phyloP scores from a whole-genome alignment of 371 early-diverging fungal genomes.

The Mortierella sp. region DNA sequence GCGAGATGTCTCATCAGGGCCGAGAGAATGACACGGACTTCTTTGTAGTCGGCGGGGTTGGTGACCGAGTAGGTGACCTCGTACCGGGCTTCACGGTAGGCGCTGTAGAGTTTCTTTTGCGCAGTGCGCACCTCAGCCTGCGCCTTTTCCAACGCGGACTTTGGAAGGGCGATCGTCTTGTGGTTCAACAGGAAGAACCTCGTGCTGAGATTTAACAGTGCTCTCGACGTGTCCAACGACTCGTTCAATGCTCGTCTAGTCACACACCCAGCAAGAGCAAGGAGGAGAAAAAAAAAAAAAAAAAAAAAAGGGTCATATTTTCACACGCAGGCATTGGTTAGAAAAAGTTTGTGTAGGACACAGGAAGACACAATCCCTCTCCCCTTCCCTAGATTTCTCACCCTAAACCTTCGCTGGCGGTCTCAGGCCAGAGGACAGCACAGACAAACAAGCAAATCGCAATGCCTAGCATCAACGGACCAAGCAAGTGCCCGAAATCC shows the following conservation, averaged over 20 bases:
- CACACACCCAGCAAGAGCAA: not conserved
- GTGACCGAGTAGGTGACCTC: conserved; percentile 45
- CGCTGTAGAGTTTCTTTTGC: conserved; percentile 45
- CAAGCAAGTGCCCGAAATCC: conserved; percentile 27
- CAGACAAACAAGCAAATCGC: not conserved
- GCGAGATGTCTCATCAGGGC: conserved; percentile 48
- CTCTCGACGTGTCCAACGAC: conserved; percentile 8
- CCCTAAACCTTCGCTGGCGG: conserved; percentile 8
- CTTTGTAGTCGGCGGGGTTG: conserved; percentile 51
- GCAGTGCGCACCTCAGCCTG: conserved; percentile 40
- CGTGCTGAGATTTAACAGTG: conserved; percentile 8
- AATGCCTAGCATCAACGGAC: conserved; percentile 2
- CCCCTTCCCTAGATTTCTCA: not conserved
- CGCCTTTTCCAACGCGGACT: conserved; percentile 22
- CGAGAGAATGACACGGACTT: conserved; percentile 34
- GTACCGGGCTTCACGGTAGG: conserved; percentile 48
- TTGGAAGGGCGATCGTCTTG: conserved; percentile 12
- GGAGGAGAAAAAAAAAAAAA: not conserved
- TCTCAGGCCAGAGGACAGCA: conserved; percentile 7
- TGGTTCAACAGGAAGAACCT: conserved; percentile 11
- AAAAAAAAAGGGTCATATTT: not conserved
- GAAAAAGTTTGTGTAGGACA: no score
- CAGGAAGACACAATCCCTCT: not conserved
- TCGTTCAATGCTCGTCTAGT: conserved; percentile 13
- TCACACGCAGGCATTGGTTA: no score